Evolutionary conservation across 2,329 filamentous ascomycete species (phyloP).

Genomic region (Fusarium setosum): DNA sequence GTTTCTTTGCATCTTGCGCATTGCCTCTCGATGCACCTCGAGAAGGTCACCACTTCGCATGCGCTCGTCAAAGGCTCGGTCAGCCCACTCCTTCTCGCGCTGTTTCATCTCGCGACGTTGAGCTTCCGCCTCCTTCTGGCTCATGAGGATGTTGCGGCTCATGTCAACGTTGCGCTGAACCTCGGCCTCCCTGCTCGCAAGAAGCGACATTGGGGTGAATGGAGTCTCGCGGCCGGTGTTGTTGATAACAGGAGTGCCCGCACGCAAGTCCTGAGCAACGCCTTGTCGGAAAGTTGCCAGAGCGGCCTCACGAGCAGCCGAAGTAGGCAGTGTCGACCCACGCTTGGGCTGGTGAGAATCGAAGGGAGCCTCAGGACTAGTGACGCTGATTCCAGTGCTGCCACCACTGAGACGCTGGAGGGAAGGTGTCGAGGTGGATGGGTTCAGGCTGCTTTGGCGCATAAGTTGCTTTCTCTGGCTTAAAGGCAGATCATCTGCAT

Average conservation of each 20-base stretch:
- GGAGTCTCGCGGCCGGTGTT: conserved; percentile 52
- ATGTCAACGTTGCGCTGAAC: conserved; percentile 63
- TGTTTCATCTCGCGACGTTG: conserved; percentile 69
- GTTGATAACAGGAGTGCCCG: conserved; percentile 50
- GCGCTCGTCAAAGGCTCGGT: conserved; percentile 75
- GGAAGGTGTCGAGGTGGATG: conserved; percentile 40
- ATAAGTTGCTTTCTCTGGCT: conserved; percentile 74
- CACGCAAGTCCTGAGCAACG: conserved; percentile 70
- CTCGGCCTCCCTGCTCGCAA: conserved; percentile 52
- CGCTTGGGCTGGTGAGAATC: conserved; percentile 68
- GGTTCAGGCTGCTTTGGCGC: conserved; percentile 60
- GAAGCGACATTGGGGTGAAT: conserved; percentile 49
- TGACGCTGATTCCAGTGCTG: conserved; percentile 45
- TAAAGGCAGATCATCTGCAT: conserved; percentile 77
- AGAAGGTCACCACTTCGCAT: conserved; percentile 83
- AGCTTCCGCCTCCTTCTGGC: conserved; percentile 72
- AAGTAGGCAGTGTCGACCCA: conserved; percentile 54
- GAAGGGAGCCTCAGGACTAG: conserved; percentile 50
- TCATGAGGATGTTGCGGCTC: conserved; percentile 67
- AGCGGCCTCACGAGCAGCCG: conserved; percentile 64
- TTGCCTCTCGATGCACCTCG: conserved; percentile 80
- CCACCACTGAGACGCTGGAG: conserved; percentile 41
- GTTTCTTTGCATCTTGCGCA: conserved; percentile 79
- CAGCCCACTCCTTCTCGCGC: conserved; percentile 66
- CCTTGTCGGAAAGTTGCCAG: conserved; percentile 76